Evolutionary conservation across 495 filamentous ascomycete species (phyloP).

Genomic region (Trichocladium antarcticum): DNA sequence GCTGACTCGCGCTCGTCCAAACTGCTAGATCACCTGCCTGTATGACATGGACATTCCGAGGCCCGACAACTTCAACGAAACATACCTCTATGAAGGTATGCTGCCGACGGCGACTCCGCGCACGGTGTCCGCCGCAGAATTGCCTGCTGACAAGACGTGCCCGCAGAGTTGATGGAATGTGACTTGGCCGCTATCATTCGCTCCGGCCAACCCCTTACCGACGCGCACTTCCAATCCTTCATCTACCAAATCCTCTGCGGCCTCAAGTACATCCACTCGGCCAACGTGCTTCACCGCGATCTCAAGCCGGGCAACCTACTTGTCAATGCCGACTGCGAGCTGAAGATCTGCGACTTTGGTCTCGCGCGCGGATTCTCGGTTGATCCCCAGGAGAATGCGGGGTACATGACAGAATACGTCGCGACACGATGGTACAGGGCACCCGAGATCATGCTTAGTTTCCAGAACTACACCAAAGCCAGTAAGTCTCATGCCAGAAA

Average conservation of each 20-base stretch:
- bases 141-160: conserved; percentile 8
- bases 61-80: conserved; percentile 98
- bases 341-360: conserved; percentile 98
- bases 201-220: conserved; percentile 88
- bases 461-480: conserved; percentile 99
- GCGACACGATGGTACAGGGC: conserved; percentile 98
- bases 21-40: conserved; percentile 80
- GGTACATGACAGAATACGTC: conserved; percentile 99
- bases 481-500: conserved; percentile 48
- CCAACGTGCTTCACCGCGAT: conserved; percentile 93
- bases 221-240: conserved; percentile 92
- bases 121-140: not conserved
- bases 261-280: conserved; percentile 97
- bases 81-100: conserved; percentile 93
- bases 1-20: conserved; percentile 2
- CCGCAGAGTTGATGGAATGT: conserved; percentile 99
- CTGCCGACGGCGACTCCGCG: conserved; percentile 5
- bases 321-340: conserved; percentile 96
- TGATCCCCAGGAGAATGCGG: conserved; percentile 95
- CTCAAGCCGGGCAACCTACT: conserved; percentile 94
- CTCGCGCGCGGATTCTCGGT: conserved; percentile 92
- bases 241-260: conserved; percentile 93
- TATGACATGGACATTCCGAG: conserved; percentile 99
- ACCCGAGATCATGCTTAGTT: conserved; percentile 98
- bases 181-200: conserved; percentile 96